phyloP scores from a whole-genome alignment of 2,329 filamentous ascomycete genomes.

The Cercospora citrullina region DNA sequence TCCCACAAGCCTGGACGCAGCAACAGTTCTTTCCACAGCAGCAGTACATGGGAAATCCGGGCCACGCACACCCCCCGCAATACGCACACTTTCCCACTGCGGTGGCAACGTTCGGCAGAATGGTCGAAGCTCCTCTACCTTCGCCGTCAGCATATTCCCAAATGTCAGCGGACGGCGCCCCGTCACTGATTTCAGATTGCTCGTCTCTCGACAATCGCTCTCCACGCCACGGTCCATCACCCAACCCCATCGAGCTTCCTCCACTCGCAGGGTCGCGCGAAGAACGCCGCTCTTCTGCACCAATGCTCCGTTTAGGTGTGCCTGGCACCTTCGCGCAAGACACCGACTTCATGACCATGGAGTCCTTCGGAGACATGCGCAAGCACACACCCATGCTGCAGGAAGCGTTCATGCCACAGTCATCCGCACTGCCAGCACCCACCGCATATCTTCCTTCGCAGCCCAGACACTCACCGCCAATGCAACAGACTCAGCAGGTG shows the following conservation, averaged over 20 bases:
- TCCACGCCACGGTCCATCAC: slow-evolving; percentile 48
- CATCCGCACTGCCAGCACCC: slow-evolving; percentile 29
- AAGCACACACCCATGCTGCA: slow-evolving; percentile 38
- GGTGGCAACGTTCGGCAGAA: slow-evolving; percentile 32
- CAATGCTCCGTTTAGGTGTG: slow-evolving; percentile 42
- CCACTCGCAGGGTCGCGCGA: slow-evolving; percentile 37
- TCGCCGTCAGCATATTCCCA: slow-evolving; percentile 65
- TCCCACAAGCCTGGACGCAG: slow-evolving; percentile 30
- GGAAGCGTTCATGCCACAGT: slow-evolving; percentile 38
- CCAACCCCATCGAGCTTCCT: slow-evolving; percentile 44
- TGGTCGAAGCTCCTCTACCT: slow-evolving; percentile 59
- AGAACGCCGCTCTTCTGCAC: slow-evolving; percentile 36
- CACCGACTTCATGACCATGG: slow-evolving; percentile 37
- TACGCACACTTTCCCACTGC: slow-evolving; percentile 36
- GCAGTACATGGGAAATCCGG: slow-evolving; percentile 31
- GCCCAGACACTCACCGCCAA: slow-evolving; percentile 27
- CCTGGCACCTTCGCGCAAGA: slow-evolving; percentile 36
- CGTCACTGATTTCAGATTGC: slow-evolving; percentile 69
- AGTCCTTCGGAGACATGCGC: slow-evolving; percentile 33
- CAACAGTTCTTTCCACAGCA: slow-evolving; percentile 26
- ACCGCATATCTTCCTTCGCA: slow-evolving; percentile 32
- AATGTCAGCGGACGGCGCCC: slow-evolving; percentile 63
- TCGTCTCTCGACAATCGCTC: slow-evolving; percentile 50
- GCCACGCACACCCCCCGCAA: slow-evolving; percentile 32
- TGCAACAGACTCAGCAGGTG: slow-evolving; percentile 34